Percentiles rank a stretch among this genome's conserved stretches.
Conservation (phyloP, 768 basidiomycete species). For the Suillus weaverae region DNA sequence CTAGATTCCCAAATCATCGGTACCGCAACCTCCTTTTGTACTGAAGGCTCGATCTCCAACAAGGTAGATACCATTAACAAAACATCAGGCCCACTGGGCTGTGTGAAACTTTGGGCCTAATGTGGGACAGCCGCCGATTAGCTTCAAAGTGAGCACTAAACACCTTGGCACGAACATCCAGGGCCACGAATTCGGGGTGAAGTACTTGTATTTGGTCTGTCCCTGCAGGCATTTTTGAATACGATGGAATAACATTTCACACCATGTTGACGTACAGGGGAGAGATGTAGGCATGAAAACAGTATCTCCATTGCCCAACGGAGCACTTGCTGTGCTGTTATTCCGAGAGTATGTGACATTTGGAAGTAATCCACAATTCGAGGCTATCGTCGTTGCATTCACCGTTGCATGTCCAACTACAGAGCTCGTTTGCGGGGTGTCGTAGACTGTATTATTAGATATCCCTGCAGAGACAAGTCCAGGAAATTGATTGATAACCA, state of each 20-base stretch:
- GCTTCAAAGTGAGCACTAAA: no score
- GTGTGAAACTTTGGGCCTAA: background rate
- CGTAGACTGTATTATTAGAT: background rate
- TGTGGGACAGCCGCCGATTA: no score
- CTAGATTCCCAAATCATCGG: background rate
- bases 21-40: background rate
- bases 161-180: no score
- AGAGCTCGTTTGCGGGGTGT: background rate
- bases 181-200: no score
- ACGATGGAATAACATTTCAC: background rate
- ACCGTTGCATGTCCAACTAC: constrained; percentile 7
- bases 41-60: background rate
- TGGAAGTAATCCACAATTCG: background rate
- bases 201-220: background rate
- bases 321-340: no score
- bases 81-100: no score
- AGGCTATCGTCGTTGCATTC: constrained; percentile 3
- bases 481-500: background rate
- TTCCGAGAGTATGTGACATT: background rate
- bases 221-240: background rate
- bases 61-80: background rate
- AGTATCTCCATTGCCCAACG: no score
- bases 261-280: background rate
- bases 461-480: background rate
- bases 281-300: no score